These are phyloP conservation scores for Strigomonas culicis DNA, from an alignment of 208 protist genomes.

Conservation along the genomic window DNA sequence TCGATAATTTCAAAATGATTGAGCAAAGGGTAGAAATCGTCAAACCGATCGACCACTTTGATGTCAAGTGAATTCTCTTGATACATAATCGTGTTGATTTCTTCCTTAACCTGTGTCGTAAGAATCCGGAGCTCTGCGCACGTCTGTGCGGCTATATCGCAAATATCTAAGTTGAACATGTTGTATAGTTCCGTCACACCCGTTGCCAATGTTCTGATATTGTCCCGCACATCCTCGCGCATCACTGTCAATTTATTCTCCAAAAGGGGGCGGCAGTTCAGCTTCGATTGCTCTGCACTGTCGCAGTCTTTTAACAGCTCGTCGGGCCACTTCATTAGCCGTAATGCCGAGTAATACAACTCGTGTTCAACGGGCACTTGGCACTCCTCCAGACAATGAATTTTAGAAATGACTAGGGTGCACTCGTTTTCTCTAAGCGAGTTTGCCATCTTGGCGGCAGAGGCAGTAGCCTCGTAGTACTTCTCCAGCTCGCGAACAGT, in stretches of 20 bases:
- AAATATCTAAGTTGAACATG: constrained; percentile 82
- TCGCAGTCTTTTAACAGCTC: constrained; percentile 24
- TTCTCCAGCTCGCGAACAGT: constrained; percentile 76
- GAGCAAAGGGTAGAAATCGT: constrained; percentile 50
- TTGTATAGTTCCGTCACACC: constrained; percentile 79
- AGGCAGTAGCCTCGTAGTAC: constrained; percentile 30
- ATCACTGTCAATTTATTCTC: constrained; percentile 44
- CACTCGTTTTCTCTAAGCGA: constrained; percentile 41
- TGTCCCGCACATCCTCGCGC: constrained; percentile 32
- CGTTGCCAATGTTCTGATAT: constrained; percentile 61
- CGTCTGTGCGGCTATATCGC: constrained; percentile 84
- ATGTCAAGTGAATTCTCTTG: constrained; percentile 52
- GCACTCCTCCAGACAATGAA: constrained; percentile 65
- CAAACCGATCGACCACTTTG: constrained; percentile 44
- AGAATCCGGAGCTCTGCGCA: constrained; percentile 73
- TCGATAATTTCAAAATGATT: constrained; percentile 78
- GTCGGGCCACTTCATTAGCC: constrained; percentile 64
- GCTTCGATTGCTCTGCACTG: constrained; percentile 29
- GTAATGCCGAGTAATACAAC: constrained; percentile 47
- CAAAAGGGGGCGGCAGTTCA: constrained; percentile 47
- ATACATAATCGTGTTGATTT: constrained; percentile 51
- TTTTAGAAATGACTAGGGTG: constrained; percentile 35
- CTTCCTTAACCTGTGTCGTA: constrained; percentile 40
- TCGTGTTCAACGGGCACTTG: constrained; percentile 52
- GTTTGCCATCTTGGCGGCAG: constrained; percentile 34